A percentile compares a stretch with the other conserved stretches of the same genome.
These are phyloP conservation scores for Ocimum tenuiflorum DNA, from an alignment of 257 asterid genomes.

Conservation along the genomic window DNA sequence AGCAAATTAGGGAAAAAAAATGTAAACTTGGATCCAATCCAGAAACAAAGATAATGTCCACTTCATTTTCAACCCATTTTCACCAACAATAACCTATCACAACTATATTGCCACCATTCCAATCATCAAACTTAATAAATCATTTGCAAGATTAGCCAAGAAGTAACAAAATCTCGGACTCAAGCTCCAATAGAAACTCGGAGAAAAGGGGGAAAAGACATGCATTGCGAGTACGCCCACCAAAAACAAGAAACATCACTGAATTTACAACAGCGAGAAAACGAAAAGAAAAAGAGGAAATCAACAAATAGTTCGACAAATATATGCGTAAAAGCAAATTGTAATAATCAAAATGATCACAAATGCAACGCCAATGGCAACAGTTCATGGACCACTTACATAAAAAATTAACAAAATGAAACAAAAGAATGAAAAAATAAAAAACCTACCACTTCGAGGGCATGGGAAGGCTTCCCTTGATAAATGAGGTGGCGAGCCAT, in stretches of 20 bases:
- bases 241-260: background rate
- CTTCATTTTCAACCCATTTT: background rate
- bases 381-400: background rate
- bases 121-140: background rate
- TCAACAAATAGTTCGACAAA: background rate
- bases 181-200: background rate
- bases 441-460: constrained; percentile 70
- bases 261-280: background rate
- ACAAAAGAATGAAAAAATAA: background rate
- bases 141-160: background rate
- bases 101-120: background rate
- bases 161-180: background rate
- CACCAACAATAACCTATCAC: background rate
- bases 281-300: background rate
- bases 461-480: constrained; percentile 80
- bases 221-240: background rate
- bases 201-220: background rate
- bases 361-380: constrained; percentile 4
- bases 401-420: background rate
- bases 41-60: background rate
- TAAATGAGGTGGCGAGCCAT: constrained; percentile 69
- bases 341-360: constrained; percentile 16
- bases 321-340: background rate
- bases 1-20: background rate
- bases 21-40: background rate